phyloP scores from a whole-genome alignment of 495 filamentous ascomycete species.

The Penicillium coffeae region DNA sequence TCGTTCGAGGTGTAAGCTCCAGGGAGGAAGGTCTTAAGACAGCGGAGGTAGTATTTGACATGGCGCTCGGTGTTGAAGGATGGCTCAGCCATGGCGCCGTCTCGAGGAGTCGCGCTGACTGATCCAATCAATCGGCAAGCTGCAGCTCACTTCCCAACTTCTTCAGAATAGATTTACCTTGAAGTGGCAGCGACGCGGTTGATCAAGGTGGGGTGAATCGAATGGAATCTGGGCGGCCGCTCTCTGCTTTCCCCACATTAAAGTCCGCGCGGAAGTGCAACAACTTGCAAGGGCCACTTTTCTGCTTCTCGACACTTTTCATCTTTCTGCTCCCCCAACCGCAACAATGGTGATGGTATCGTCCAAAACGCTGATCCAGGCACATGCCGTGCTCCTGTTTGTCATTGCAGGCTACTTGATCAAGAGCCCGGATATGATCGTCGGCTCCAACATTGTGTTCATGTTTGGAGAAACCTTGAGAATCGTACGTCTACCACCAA shows the following conservation, averaged over 20 bases:
- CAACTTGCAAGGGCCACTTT: slow-evolving; percentile 3
- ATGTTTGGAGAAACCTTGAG: slow-evolving; percentile 79
- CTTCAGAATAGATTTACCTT: too few species aligned
- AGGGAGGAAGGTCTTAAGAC: slow-evolving; percentile 77
- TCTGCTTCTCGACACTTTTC: not conserved
- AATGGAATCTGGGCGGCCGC: slow-evolving; percentile 1
- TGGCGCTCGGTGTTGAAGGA: slow-evolving; percentile 68
- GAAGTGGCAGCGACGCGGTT: not conserved
- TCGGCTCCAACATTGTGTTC: slow-evolving; percentile 76
- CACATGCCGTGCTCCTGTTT: slow-evolving; percentile 75
- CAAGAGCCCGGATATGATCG: slow-evolving; percentile 61
- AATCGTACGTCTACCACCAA: slow-evolving; percentile 50
- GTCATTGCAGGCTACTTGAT: slow-evolving; percentile 80
- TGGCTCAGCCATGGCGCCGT: slow-evolving; percentile 30
- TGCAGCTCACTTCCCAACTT: too few species aligned
- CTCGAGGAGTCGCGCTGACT: too few species aligned
- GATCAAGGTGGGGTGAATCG: not conserved
- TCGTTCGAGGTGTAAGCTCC: slow-evolving; percentile 79
- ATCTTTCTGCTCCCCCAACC: not conserved
- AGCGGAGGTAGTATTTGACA: slow-evolving; percentile 89
- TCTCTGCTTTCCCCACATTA: not conserved
- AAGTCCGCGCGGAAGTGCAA: not conserved
- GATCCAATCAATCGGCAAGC: too few species aligned
- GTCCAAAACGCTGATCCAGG: slow-evolving; percentile 69
- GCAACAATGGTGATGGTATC: slow-evolving; percentile 72